These are phyloP conservation scores for Clonostachys byssicola DNA, from an alignment of 2,329 filamentous ascomycete genomes.

Conservation along the genomic window DNA sequence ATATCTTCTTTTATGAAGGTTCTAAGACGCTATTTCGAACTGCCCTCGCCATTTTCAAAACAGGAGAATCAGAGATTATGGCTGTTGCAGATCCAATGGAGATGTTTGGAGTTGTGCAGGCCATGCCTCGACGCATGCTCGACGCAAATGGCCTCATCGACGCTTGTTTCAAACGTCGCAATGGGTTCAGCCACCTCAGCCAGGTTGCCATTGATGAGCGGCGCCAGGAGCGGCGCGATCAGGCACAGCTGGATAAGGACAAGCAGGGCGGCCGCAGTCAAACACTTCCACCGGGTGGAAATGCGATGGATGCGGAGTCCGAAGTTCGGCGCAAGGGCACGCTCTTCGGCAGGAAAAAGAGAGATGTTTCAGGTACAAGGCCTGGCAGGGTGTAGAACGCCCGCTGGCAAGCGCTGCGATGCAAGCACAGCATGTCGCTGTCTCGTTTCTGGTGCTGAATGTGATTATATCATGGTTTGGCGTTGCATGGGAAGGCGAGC, in stretches of 20 bases:
- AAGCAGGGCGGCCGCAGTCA: constrained; percentile 9
- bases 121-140: constrained; percentile 73
- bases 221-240: constrained; percentile 62
- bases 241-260: constrained; percentile 36
- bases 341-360: constrained; percentile 39
- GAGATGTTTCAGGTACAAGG: constrained; percentile 13
- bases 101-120: constrained; percentile 91
- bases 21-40: constrained; percentile 92
- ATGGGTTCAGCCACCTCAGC: constrained; percentile 76
- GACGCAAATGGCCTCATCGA: constrained; percentile 83
- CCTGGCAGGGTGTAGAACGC: constrained; percentile 1
- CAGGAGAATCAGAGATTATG: constrained; percentile 76
- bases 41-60: constrained; percentile 86
- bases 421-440: neutral
- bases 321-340: constrained; percentile 34
- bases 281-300: constrained; percentile 18
- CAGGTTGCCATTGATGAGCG: constrained; percentile 78
- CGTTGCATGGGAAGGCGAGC: no score
- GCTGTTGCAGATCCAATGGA: constrained; percentile 85
- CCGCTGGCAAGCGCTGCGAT: neutral
- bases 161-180: constrained; percentile 73
- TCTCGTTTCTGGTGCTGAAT: constrained; percentile 4
- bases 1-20: constrained; percentile 93
- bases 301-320: constrained; percentile 19
- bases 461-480: neutral